Conservation (phyloP, 2,329 filamentous ascomycete species). For the Colletotrichum kahawae region DNA sequence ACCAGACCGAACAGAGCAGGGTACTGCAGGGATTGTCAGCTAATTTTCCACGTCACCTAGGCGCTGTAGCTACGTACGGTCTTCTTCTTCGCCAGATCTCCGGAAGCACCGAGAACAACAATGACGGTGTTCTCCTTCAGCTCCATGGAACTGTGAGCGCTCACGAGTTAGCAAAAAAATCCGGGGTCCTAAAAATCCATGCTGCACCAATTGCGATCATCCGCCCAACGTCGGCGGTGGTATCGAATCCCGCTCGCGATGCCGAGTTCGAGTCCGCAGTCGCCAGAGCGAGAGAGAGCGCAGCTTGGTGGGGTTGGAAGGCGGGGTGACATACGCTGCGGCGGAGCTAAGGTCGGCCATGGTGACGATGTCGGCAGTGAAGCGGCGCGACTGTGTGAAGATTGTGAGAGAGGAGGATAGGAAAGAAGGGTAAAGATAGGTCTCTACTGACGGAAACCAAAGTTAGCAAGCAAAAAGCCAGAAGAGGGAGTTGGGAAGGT, state of each 20-base stretch:
- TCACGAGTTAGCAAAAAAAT: conserved; percentile 11
- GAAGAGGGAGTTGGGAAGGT: conserved; percentile 20
- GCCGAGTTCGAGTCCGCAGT: background rate
- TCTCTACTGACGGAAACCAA: conserved; percentile 7
- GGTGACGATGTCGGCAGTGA: conserved; percentile 11
- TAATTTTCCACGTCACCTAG: background rate
- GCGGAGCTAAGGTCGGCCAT: conserved; percentile 26
- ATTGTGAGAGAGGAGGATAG: background rate
- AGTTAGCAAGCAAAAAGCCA: conserved; percentile 17
- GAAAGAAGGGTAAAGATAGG: background rate
- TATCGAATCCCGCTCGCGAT: background rate
- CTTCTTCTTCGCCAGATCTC: conserved; percentile 99
- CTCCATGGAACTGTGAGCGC: conserved; percentile 74
- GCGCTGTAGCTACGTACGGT: conserved; percentile 63
- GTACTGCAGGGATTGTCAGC: conserved; percentile 65
- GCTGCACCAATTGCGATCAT: background rate
- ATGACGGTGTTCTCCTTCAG: conserved; percentile 99
- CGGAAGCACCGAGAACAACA: conserved; percentile 94
- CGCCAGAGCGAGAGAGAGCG: background rate
- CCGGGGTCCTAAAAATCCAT: background rate
- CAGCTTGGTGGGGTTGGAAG: conserved; percentile 22
- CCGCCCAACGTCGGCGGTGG: background rate
- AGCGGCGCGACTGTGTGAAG: background rate
- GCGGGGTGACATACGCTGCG: conserved; percentile 27
- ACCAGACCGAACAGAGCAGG: conserved; percentile 97